Evolutionary conservation across 1,284 basidiomycete species (phyloP), one percentile per base, ranked within the genome.

Genomic region (Leucoagaricus sp.): DNA sequence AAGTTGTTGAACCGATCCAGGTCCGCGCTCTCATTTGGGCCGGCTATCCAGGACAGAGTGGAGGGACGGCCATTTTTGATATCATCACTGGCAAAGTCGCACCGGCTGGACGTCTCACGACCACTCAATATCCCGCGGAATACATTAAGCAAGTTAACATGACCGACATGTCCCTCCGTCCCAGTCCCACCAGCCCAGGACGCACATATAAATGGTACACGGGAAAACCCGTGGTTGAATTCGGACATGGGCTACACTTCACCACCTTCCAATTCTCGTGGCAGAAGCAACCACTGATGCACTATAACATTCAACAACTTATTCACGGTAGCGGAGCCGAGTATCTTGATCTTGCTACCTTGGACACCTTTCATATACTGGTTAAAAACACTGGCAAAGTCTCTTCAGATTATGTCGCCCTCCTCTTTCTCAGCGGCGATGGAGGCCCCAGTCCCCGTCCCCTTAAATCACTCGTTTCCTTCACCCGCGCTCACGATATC

Each of bases 181-280:
- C 82, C 9, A 77, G 72, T 60, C 61, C 67, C 44, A 72, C 71
- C 45, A 80, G 74, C 58, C 81, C 82, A 0, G 82, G 83, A 5
- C 75, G 82, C 38, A 84, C 82, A 12, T 84, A 84, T 68, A 80
- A 77, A 60, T 83, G 81, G 82, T 84, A 77, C 69, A 73, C 71
- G n/a, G 79, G 75, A 23, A 73, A 72, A n/a, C 76, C 81, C 5
- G 70, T 82, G 12, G 80, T 75, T 64, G 74, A 77, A 50, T 84
- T 81, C 61, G 81, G 81, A 25, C 72, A 73, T 49, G 82, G 82
- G 8, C 67, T 82, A 50, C 81, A 83, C 65, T 84, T 75, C 66
- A 83, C 82, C 15, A 79, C 70, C 10, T 84, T 85, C 70, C 59
- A 50, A 10, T 65, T 77, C 50, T 63, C 65, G 21, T 82, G 77